Conservation (phyloP, 176 grass and related monocot genomes). For the Elaeis guineensis region DNA sequence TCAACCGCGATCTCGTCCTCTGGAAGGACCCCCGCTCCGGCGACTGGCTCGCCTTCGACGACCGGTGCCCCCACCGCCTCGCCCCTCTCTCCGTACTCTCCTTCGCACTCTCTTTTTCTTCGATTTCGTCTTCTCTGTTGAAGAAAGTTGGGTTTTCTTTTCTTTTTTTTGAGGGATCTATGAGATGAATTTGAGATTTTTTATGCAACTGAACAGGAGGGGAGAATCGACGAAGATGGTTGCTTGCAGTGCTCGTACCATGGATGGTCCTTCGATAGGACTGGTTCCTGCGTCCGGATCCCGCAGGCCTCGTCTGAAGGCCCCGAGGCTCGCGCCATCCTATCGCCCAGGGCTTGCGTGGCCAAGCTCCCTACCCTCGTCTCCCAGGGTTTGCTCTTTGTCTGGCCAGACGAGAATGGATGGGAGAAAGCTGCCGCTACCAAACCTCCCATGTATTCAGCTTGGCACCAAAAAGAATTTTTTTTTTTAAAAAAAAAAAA, state of each 20-base stretch:
- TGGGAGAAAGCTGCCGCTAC: constrained; percentile 70
- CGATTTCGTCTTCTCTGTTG: no score
- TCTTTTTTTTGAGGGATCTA: not conserved
- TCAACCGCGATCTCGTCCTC: constrained; percentile 91
- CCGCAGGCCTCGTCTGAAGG: constrained; percentile 71
- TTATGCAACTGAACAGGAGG: constrained; percentile 42
- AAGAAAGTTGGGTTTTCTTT: no score
- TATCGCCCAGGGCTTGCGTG: constrained; percentile 54
- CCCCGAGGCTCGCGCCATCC: constrained; percentile 43
- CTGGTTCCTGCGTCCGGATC: constrained; percentile 67
- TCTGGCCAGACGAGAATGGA: constrained; percentile 91
- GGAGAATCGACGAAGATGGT: constrained; percentile 84
- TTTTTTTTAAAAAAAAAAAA: not conserved
- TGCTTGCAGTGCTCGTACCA: constrained; percentile 97
- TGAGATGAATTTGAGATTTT: not conserved
- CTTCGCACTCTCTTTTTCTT: no score
- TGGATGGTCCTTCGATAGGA: constrained; percentile 79
- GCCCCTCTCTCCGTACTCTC: constrained; percentile 71
- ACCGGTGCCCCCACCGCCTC: constrained; percentile 91
- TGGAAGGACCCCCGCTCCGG: constrained; percentile 85
- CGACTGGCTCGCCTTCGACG: constrained; percentile 78
- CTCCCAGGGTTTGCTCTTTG: constrained; percentile 83
- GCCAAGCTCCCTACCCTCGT: constrained; percentile 77
- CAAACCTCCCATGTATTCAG: constrained; percentile 62
- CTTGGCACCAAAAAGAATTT: not conserved